Base-by-base conservation (phyloP, 257 asterid species). In the Cinchona pubescens region DNA sequence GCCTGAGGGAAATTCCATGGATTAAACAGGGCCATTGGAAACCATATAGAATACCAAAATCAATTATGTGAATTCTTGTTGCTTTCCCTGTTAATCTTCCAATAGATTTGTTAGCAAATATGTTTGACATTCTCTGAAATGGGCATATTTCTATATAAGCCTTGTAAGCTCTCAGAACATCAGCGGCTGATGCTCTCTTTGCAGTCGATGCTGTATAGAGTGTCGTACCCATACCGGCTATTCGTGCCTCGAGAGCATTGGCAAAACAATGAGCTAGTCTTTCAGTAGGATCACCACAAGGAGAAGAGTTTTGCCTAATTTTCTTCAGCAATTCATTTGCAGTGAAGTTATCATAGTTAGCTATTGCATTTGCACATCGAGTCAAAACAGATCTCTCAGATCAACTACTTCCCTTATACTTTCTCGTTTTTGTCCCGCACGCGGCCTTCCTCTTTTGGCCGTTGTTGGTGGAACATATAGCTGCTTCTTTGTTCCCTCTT, bases 1-100 rank as follows among this genome's bases (percentile, higher is more conserved):
- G 84, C 64, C 82, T 61, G 14, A 61, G 25, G 30, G 81, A 83
- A 46, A 83, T 2, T 5, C 81, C 84, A 67, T 85, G 87, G 37
- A 83, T 83, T 1, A 85, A 45, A 34, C 85, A 76, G 5, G 87
- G 86, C 87, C 86, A 85, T n/a, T 83, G 89, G 21, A 80, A 85
- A 45, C 87, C 87, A 48, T 76, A 83, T 2, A 74, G 71, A 30
- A 83, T 78, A 1, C 89, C 85, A 35, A 85, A 85, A 71, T 85
- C 86, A 65, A 85, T 81, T 8, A 83, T 67, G 69, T 81, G 85
- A 48, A 82, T 60, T 14, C 27, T 43, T 16, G 73, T 55, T 0
- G 82, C 83, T 29, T n/a, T n/a, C n/a, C 40, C 65, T 40, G 78
- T 74, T 49, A 73, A 51, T 65, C 45, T 76, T 16, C 67, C 82